Conservation (phyloP, 352 stramenopile genomes). For the Phytopythium oedochilum region DNA sequence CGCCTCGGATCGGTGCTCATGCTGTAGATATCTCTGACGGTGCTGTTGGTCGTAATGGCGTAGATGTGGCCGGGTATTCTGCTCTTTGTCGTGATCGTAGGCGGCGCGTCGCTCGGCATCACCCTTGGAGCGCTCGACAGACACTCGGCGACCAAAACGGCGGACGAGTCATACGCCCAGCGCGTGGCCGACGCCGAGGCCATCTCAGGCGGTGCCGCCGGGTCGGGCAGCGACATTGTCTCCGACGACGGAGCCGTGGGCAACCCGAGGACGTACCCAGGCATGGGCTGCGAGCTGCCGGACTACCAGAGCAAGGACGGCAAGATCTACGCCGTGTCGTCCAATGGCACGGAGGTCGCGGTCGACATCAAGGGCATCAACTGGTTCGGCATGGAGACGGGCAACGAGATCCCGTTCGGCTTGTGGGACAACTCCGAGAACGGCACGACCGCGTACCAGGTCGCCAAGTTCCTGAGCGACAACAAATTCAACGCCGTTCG, state of each 20-base stretch:
- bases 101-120: slow-evolving; percentile 36
- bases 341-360: slow-evolving; percentile 60
- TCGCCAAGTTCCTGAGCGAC: slow-evolving; percentile 55
- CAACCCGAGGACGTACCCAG: slow-evolving; percentile 49
- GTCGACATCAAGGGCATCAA: slow-evolving; percentile 76
- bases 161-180: slow-evolving; percentile 23
- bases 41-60: too few relatives aligned
- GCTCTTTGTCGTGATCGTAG: slow-evolving; percentile 38
- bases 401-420: slow-evolving; percentile 55
- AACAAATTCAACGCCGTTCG: slow-evolving; percentile 83
- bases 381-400: slow-evolving; percentile 74
- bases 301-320: slow-evolving; percentile 64
- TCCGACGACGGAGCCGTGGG: slow-evolving; percentile 47
- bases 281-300: slow-evolving; percentile 40
- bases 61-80: slow-evolving; percentile 58
- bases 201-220: slow-evolving; percentile 13
- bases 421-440: slow-evolving; percentile 70
- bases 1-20: too few relatives aligned
- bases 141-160: slow-evolving; percentile 9
- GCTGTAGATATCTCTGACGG: too few relatives aligned
- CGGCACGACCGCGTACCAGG: slow-evolving; percentile 69
- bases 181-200: slow-evolving; percentile 18
- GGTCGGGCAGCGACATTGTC: slow-evolving; percentile 28
- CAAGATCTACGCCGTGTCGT: slow-evolving; percentile 37
- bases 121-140: slow-evolving; percentile 25